These are phyloP conservation scores for Teunomyces aglyptinius DNA, from an alignment of 805 yeast genomes.

Conservation along the genomic window DNA sequence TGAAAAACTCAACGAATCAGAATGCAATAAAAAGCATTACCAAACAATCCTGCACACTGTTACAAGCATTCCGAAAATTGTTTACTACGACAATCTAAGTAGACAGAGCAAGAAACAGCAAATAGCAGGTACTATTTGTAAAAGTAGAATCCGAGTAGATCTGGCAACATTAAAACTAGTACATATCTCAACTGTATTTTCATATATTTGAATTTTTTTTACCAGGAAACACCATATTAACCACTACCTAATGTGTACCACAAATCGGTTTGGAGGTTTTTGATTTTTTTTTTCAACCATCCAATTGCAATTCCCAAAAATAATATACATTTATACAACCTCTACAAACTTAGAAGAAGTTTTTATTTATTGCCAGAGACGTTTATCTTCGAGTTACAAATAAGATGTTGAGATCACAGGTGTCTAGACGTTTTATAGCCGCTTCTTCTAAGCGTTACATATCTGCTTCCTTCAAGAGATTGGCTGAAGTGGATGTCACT, in stretches of 20 bases:
- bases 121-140: background rate
- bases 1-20: slow-evolving; percentile 1
- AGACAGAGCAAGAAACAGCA: background rate
- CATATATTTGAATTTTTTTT: background rate
- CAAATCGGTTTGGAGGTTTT: slow-evolving; percentile 2
- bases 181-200: background rate
- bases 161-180: background rate
- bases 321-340: slow-evolving; percentile 5
- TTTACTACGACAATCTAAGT: background rate
- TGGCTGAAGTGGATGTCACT: slow-evolving; percentile 56
- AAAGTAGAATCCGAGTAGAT: background rate
- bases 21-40: background rate
- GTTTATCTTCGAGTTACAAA: slow-evolving; percentile 1
- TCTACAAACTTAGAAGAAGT: slow-evolving; percentile 2
- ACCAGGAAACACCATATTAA: background rate
- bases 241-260: background rate
- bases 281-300: slow-evolving; percentile 5
- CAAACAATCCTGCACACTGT: background rate
- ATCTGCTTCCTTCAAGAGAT: slow-evolving; percentile 27
- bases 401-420: slow-evolving; percentile 7
- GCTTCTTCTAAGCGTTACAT: slow-evolving; percentile 25
- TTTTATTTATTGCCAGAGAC: slow-evolving; percentile 4
- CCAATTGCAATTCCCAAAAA: slow-evolving; percentile 5
- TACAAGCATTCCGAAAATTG: background rate
- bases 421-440: slow-evolving; percentile 8